phyloP scores from a whole-genome alignment of 148 eudicot species.

The Persicaria maculosa region DNA sequence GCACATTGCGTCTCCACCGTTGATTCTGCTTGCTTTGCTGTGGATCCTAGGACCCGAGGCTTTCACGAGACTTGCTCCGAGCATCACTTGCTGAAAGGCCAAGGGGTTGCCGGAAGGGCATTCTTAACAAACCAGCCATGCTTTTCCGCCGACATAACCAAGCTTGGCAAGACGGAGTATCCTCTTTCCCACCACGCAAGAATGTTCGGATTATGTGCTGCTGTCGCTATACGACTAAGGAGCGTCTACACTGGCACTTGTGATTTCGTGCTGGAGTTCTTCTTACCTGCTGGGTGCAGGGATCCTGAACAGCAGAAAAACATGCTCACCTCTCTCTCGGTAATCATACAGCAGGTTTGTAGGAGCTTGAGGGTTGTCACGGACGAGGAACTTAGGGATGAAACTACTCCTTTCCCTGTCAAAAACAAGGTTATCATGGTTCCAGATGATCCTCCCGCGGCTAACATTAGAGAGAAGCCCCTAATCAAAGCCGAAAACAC shows the following conservation, averaged over 20 bases:
- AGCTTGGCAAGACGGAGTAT: conserved; percentile 56
- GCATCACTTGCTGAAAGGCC: conserved; percentile 73
- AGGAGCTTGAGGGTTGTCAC: conserved; percentile 62
- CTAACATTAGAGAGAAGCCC: conserved; percentile 5
- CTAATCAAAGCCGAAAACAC: conserved; percentile 15
- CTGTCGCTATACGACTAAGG: conserved; percentile 86
- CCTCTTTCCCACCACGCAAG: conserved; percentile 89
- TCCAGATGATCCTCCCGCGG: conserved; percentile 13
- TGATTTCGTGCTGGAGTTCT: conserved; percentile 85
- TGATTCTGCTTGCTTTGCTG: conserved; percentile 64
- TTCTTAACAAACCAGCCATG: conserved; percentile 71
- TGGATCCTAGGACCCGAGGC: conserved; percentile 37
- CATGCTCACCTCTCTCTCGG: conserved; percentile 58
- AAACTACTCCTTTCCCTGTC: conserved; percentile 16
- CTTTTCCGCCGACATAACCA: conserved; percentile 54
- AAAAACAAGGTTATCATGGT: conserved; percentile 9
- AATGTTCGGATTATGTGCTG: conserved; percentile 66
- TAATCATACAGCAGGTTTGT: conserved; percentile 54
- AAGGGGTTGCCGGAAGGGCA: conserved; percentile 78
- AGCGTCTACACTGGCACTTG: conserved; percentile 45
- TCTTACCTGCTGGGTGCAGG: conserved; percentile 50
- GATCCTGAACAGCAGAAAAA: conserved; percentile 53
- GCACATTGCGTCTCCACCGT: conserved; percentile 52
- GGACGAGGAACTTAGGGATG: conserved; percentile 58
- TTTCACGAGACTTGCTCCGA: conserved; percentile 88